A percentile compares a stretch with the other conserved stretches of the same genome.
Conservation (phyloP, 805 yeast genomes). For the Monosporozyma servazzii region DNA sequence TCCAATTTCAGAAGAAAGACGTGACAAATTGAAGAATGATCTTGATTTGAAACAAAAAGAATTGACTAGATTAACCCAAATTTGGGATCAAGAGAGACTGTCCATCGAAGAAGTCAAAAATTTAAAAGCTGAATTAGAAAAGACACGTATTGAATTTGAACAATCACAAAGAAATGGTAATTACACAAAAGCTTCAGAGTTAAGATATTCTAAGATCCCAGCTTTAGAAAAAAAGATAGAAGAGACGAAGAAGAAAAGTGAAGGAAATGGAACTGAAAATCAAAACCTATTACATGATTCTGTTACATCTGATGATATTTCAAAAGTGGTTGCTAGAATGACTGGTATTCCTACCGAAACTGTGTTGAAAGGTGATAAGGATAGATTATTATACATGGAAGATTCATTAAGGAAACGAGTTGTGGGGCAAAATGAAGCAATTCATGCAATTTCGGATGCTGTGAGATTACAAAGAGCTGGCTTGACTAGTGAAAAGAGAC, state of each 20-base stretch:
- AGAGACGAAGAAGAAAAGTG: conserved; percentile 26
- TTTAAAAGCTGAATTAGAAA: conserved; percentile 76
- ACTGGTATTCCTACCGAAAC: conserved; percentile 93
- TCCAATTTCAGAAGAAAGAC: conserved; percentile 69
- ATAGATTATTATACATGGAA: conserved; percentile 83
- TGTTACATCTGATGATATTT: conserved; percentile 90
- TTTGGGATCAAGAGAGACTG: conserved; percentile 79
- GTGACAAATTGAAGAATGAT: conserved; percentile 61
- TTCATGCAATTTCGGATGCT: conserved; percentile 81
- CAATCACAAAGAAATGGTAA: conserved; percentile 76
- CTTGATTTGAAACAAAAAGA: conserved; percentile 56
- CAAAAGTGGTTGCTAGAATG: conserved; percentile 83
- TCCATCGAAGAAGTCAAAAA: conserved; percentile 69
- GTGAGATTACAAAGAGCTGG: conserved; percentile 96
- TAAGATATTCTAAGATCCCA: conserved; percentile 84
- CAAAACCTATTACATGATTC: conserved; percentile 56
- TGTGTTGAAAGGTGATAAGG: conserved; percentile 89
- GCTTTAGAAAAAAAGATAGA: conserved; percentile 57
- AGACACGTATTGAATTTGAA: conserved; percentile 75
- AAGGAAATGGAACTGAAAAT: conserved; percentile 30
- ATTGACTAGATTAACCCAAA: conserved; percentile 56
- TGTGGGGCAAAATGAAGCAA: conserved; percentile 94
- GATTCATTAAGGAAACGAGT: conserved; percentile 64
- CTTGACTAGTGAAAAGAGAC: conserved; percentile 84
- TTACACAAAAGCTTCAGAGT: conserved; percentile 79